phyloP scores from a whole-genome alignment of 345 rosid species.

The Linum usitatissimum region DNA sequence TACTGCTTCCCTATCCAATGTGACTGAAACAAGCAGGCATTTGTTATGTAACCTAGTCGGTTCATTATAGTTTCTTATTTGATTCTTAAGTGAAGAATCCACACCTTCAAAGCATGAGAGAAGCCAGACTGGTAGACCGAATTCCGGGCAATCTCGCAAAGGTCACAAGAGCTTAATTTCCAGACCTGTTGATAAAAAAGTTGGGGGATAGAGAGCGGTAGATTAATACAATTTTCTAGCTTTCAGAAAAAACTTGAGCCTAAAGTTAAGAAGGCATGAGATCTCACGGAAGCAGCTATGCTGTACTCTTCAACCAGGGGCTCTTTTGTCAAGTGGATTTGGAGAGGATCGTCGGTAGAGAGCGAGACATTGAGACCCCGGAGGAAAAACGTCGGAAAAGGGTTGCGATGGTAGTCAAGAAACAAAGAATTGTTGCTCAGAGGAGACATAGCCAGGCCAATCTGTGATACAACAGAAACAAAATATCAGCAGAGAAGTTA shows the following conservation, averaged over 20 bases:
- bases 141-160: conserved; percentile 51
- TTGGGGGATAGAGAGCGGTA: neutral
- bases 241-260: neutral
- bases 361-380: conserved; percentile 47
- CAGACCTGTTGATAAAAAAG: conserved; percentile 23
- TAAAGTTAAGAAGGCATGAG: neutral
- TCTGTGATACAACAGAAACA: conserved; percentile 12
- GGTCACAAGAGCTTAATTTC: conserved; percentile 46
- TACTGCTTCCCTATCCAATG: conserved; percentile 93
- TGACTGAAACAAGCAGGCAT: conserved; percentile 36
- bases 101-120: conserved; percentile 34
- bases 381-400: conserved; percentile 38
- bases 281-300: conserved; percentile 40
- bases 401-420: conserved; percentile 42
- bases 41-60: no score
- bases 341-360: conserved; percentile 45
- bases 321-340: conserved; percentile 49
- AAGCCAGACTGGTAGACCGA: conserved; percentile 49
- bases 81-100: neutral
- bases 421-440: conserved; percentile 50
- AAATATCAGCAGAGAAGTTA: neutral
- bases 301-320: conserved; percentile 48
- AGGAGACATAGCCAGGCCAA: conserved; percentile 50
- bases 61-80: neutral
- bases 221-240: neutral